Conservation (phyloP, 306 rosid species). For the Dalbergia oliveri region DNA sequence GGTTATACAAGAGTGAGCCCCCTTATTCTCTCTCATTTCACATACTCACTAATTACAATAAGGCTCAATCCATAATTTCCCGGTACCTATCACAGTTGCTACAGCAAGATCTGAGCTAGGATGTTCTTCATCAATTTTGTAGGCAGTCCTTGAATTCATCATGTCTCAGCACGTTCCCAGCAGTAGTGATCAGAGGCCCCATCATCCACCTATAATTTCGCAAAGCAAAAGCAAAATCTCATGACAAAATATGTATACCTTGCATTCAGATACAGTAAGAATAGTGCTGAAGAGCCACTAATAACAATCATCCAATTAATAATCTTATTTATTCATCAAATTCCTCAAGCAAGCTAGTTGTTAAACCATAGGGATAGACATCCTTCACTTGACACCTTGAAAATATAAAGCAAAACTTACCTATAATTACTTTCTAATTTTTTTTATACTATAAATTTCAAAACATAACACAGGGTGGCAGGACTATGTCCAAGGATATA, state of each 20-base stretch:
- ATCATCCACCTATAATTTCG: slow-evolving; percentile 72
- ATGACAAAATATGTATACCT: slow-evolving; percentile 5
- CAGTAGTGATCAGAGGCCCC: slow-evolving; percentile 88
- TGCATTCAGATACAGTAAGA: background rate
- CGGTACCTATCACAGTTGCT: no score
- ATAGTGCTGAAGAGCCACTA: background rate
- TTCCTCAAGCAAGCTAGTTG: background rate
- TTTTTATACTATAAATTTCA: no score
- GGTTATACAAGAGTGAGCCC: no score
- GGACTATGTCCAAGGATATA: no score
- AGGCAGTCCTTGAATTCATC: slow-evolving; percentile 77
- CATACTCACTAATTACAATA: no score
- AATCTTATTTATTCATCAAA: slow-evolving; percentile 7
- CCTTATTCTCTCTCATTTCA: no score
- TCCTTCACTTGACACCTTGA: no score
- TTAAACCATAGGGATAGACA: background rate
- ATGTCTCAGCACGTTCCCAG: slow-evolving; percentile 93
- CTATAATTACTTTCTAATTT: no score
- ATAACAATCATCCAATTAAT: background rate
- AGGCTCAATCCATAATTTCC: no score
- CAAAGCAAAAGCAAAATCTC: slow-evolving; percentile 10
- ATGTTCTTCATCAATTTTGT: slow-evolving; percentile 74
- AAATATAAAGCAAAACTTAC: background rate
- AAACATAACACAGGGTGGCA: no score
- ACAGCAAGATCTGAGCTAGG: slow-evolving; percentile 94